Percentiles rank a stretch among this genome's conserved stretches.
Conservation (phyloP, 2,329 filamentous ascomycete species). For the Talaromyces sp. region DNA sequence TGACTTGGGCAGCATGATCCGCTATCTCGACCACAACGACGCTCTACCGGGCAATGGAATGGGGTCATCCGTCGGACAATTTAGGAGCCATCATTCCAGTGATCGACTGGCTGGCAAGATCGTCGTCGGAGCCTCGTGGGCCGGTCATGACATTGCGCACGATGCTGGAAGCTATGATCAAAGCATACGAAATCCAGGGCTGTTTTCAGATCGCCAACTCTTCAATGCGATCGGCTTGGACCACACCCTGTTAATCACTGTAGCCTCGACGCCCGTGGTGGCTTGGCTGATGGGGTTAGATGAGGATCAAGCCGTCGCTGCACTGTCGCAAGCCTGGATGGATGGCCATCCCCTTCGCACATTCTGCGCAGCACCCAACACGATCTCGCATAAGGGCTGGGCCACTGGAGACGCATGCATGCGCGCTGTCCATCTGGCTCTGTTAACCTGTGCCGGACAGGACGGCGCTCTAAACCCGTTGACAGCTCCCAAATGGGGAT, state of each 20-base stretch:
- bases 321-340: constrained; percentile 38
- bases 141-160: constrained; percentile 28
- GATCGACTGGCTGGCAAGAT: constrained; percentile 25
- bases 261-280: constrained; percentile 37
- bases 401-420: constrained; percentile 34
- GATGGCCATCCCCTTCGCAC: constrained; percentile 34
- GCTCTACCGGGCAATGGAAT: constrained; percentile 29
- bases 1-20: constrained; percentile 28
- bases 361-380: constrained; percentile 31
- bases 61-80: constrained; percentile 39
- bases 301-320: constrained; percentile 28
- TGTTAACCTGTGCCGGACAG: constrained; percentile 21
- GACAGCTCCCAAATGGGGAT: constrained; percentile 26
- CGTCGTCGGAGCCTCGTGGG: constrained; percentile 13
- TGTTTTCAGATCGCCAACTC: constrained; percentile 31
- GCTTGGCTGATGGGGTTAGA: constrained; percentile 34
- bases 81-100: constrained; percentile 34
- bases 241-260: constrained; percentile 39
- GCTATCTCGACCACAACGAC: constrained; percentile 37
- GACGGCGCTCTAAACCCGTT: constrained; percentile 22
- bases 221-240: constrained; percentile 40
- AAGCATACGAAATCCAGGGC: constrained; percentile 43
- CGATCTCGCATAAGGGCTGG: constrained; percentile 40
- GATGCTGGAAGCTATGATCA: constrained; percentile 32
- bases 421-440: constrained; percentile 29